Conservation (phyloP, 2,329 filamentous ascomycete species). For the Venturiaceae sp. region DNA sequence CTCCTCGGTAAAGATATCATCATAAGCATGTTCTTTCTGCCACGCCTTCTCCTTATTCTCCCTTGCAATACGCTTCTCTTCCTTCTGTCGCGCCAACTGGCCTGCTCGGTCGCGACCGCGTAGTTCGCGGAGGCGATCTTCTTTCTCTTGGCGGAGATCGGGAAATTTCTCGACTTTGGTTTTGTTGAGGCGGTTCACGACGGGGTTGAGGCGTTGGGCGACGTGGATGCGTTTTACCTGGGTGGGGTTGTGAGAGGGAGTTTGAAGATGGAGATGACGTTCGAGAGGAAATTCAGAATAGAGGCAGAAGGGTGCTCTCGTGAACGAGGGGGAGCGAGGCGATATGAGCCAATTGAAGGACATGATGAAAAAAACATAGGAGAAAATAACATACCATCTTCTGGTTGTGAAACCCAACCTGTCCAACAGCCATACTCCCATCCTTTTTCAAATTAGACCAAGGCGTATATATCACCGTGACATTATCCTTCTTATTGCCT, state of each 20-base stretch:
- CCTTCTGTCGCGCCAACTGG: slow-evolving; percentile 60
- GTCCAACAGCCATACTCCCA: slow-evolving; percentile 88
- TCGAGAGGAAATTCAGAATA: background rate
- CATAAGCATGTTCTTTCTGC: slow-evolving; percentile 97
- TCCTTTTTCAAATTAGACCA: slow-evolving; percentile 96
- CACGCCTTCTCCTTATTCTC: slow-evolving; percentile 84
- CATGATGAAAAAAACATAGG: background rate
- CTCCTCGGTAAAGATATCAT: slow-evolving; percentile 80
- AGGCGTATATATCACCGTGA: slow-evolving; percentile 94
- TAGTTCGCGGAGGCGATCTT: slow-evolving; percentile 62
- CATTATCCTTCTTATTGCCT: slow-evolving; percentile 98
- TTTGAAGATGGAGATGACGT: background rate
- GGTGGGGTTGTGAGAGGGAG: background rate
- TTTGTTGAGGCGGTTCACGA: slow-evolving; percentile 97
- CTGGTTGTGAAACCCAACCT: slow-evolving; percentile 87
- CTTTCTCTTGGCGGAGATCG: slow-evolving; percentile 72
- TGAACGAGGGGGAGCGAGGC: slow-evolving; percentile 23
- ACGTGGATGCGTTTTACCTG: slow-evolving; percentile 77
- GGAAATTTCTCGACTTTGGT: slow-evolving; percentile 84
- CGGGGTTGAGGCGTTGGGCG: slow-evolving; percentile 69
- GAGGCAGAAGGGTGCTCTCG: slow-evolving; percentile 38
- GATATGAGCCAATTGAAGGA: background rate
- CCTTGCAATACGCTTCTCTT: slow-evolving; percentile 62
- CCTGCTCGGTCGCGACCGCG: slow-evolving; percentile 60
- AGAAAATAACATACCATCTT: slow-evolving; percentile 44